Evolutionary conservation across 2,329 filamentous ascomycete genomes (phyloP), one percentile per base, ranked within the genome.

Genomic region (Teratosphaeria nubilosa): DNA sequence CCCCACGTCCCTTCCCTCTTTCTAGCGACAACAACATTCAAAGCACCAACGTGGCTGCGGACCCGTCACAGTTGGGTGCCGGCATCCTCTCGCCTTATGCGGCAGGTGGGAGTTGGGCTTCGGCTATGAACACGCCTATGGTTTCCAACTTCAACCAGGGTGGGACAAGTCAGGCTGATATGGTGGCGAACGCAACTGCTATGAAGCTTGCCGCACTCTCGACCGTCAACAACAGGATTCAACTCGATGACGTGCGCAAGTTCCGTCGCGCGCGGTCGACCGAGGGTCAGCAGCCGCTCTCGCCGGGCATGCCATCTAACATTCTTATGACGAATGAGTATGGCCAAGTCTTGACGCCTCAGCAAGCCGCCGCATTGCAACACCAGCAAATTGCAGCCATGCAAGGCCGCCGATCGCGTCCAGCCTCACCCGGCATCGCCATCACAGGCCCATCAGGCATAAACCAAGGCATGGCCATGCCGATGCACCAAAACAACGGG

Each of bases 151-250:
- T 97, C 74, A 86, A 66, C 61, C 75, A 80, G 60, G 80, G 78
- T 65, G 75, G 75, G 45, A 75, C 79, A 62, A 86, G 82, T 58
- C 91, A 96, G 72, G 91, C 91, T 16, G 94, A 99, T 69, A 97
- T 97, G 92, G 88, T 99, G 59, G 94, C 94, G 59, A 99, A 97
- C 71, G 94, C 94, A 27, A 97, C 94, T 16, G 94, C 94, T 24
- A 99, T 99, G 94, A 99, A 99, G 74, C 82, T 99, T 55, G 94
- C 94, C 52, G 94, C 94, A 20, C 80, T 99, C 52, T 97, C 92
- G 5, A 99, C 94, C 2, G 94, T 99, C 54, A 99, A 97, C 78
- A 99, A 97, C 74, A 88, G 94, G 50, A 96, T 99, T 68, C 91
- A 94, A 56, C 80, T 99, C 59, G 94, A 99, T 68, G 94, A 99